Evolutionary conservation across 768 basidiomycete species (phyloP).

Genomic region (Asterophora parasitica): DNA sequence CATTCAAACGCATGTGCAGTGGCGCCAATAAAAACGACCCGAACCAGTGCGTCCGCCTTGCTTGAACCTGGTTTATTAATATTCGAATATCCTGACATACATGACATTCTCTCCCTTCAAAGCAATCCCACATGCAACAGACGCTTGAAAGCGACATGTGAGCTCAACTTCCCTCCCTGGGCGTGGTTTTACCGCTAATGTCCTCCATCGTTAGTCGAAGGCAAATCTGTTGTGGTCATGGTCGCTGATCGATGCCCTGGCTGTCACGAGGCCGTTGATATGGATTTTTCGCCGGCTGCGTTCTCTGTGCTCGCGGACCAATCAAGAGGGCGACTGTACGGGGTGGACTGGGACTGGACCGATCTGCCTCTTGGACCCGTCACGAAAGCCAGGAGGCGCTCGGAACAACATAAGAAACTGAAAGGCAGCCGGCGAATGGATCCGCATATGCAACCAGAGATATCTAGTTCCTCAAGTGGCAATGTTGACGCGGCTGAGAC

Average conservation of each 20-base stretch:
- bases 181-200: no score
- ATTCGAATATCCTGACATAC: no score
- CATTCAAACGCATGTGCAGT: not conserved
- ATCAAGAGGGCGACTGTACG: conserved; percentile 3
- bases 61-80: no score
- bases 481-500: no score
- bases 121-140: conserved; percentile 18
- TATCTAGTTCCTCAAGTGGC: no score
- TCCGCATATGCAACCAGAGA: no score
- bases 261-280: conserved; percentile 4
- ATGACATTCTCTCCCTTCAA: no score
- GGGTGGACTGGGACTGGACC: conserved; percentile 10
- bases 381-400: not conserved
- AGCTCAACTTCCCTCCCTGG: not conserved
- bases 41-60: conserved; percentile 5
- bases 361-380: conserved; percentile 1
- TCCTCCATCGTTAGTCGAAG: conserved; percentile 3
- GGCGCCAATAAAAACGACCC: conserved; percentile 8
- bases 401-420: no score
- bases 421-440: no score
- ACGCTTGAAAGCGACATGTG: conserved; percentile 13
- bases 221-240: conserved; percentile 14
- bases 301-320: conserved; percentile 9
- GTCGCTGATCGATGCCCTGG: conserved; percentile 15
- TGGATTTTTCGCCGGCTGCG: conserved; percentile 13